phyloP scores from a whole-genome alignment of 805 yeast species.

The Allodekkera sacchari region DNA sequence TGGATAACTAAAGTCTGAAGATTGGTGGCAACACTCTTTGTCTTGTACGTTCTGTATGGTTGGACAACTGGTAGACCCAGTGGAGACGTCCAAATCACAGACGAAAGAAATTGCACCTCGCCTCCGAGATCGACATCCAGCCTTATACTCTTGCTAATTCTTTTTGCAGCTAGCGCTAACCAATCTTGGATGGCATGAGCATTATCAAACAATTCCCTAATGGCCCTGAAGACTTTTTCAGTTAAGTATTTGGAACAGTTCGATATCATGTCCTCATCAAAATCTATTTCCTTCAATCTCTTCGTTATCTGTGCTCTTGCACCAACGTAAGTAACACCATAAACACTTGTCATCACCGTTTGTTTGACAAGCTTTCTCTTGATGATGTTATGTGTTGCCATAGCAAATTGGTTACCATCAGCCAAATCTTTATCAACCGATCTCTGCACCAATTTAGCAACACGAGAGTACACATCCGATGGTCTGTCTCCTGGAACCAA shows the following conservation, averaged over 20 bases:
- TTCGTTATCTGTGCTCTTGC: conserved; percentile 84
- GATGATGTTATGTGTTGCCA: conserved; percentile 50
- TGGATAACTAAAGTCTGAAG: conserved; percentile 79
- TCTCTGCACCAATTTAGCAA: conserved; percentile 53
- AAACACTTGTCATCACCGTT: conserved; percentile 96
- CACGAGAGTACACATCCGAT: conserved; percentile 68
- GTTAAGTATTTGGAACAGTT: conserved; percentile 57
- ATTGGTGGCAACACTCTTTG: conserved; percentile 66
- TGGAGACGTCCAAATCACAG: conserved; percentile 98
- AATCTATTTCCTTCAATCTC: conserved; percentile 54
- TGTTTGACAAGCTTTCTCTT: conserved; percentile 89
- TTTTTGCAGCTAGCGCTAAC: conserved; percentile 80
- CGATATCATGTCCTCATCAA: conserved; percentile 31
- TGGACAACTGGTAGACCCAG: conserved; percentile 93
- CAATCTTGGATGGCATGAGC: conserved; percentile 96
- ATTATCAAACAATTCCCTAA: conserved; percentile 78
- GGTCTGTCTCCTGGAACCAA: conserved; percentile 64
- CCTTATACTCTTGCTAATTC: conserved; percentile 71
- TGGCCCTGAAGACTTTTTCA: conserved; percentile 68
- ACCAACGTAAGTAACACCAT: conserved; percentile 92
- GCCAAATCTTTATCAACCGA: conserved; percentile 47
- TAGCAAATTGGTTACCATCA: conserved; percentile 46
- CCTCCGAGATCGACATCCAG: conserved; percentile 50
- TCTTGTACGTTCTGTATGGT: conserved; percentile 73
- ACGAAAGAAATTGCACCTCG: conserved; percentile 61